Percentiles rank a stretch among this genome's conserved stretches.
Evolutionary conservation across 495 filamentous ascomycete genomes (phyloP).

Genomic region (Tuber melanosporum): DNA sequence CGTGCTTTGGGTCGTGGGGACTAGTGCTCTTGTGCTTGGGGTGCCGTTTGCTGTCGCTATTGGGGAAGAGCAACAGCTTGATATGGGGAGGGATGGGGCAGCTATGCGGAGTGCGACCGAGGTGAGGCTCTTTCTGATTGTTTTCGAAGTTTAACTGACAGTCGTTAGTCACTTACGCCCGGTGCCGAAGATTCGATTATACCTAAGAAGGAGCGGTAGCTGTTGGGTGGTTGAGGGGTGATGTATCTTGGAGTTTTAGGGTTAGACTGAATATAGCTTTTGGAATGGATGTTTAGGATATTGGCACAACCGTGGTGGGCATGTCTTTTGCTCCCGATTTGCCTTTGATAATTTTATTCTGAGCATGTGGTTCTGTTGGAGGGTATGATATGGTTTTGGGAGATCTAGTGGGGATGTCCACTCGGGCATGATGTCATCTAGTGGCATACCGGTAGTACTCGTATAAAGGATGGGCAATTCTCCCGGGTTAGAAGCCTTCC

Average conservation of each 20-base stretch:
- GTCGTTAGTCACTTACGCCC: conserved; percentile 24
- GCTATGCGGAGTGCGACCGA: conserved; percentile 48
- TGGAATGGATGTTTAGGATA: background rate
- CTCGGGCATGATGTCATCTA: background rate
- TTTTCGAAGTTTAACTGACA: conserved; percentile 11
- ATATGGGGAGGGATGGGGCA: conserved; percentile 94
- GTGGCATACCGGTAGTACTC: no score
- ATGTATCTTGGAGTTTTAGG: background rate
- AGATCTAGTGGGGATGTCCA: background rate
- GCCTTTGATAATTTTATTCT: background rate
- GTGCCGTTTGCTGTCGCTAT: conserved; percentile 89
- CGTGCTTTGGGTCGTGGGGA: conserved; percentile 78
- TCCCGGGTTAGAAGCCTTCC: background rate
- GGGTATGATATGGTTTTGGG: background rate
- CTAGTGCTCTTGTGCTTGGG: conserved; percentile 77
- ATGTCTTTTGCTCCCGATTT: background rate
- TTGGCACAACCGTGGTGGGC: background rate
- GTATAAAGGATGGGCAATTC: background rate
- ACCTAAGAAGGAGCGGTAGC: background rate
- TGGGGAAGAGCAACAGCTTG: conserved; percentile 90
- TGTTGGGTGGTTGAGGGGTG: background rate
- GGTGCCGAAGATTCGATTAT: conserved; percentile 9
- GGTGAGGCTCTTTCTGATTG: conserved; percentile 2
- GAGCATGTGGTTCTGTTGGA: background rate
- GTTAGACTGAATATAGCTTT: background rate